A percentile compares a stretch with the other conserved stretches of the same genome.
Evolutionary conservation across 2,329 filamentous ascomycete species (phyloP).

Genomic region (Elsinoe ampelina): DNA sequence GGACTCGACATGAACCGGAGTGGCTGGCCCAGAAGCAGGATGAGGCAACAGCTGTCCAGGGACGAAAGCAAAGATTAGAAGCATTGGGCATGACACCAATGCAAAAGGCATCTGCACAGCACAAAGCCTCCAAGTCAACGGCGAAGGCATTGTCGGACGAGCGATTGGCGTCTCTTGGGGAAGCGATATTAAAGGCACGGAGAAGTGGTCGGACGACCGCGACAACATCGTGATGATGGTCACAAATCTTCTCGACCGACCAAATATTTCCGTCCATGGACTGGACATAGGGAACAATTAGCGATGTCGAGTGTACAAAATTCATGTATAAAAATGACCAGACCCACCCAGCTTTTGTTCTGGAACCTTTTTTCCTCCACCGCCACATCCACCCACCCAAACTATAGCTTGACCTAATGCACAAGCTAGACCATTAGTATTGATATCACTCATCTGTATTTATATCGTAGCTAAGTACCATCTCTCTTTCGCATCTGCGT

Average conservation of each 20-base stretch:
- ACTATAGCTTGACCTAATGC: conserved; percentile 1
- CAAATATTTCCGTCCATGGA: background rate
- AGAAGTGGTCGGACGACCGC: background rate
- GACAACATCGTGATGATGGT: background rate
- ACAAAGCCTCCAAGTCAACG: conserved; percentile 31
- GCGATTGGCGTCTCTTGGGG: conserved; percentile 34
- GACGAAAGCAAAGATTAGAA: conserved; percentile 33
- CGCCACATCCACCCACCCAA: conserved; percentile 2
- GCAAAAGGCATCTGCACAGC: conserved; percentile 33
- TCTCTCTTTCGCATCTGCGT: background rate
- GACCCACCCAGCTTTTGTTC: conserved; percentile 5
- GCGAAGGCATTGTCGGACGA: conserved; percentile 28
- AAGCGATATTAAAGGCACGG: conserved; percentile 28
- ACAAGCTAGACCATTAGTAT: background rate
- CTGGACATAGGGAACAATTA: background rate
- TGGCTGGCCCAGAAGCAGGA: conserved; percentile 57
- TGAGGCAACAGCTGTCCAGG: conserved; percentile 42
- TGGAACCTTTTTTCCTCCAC: background rate
- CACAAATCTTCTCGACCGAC: background rate
- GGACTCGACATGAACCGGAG: conserved; percentile 67
- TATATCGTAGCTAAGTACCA: background rate
- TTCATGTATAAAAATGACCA: background rate
- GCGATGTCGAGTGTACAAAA: background rate
- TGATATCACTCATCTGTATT: background rate
- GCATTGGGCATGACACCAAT: conserved; percentile 39